Evolutionary conservation across 2,329 filamentous ascomycete genomes (phyloP).

Genomic region (Acephala macrosclerotiorum): DNA sequence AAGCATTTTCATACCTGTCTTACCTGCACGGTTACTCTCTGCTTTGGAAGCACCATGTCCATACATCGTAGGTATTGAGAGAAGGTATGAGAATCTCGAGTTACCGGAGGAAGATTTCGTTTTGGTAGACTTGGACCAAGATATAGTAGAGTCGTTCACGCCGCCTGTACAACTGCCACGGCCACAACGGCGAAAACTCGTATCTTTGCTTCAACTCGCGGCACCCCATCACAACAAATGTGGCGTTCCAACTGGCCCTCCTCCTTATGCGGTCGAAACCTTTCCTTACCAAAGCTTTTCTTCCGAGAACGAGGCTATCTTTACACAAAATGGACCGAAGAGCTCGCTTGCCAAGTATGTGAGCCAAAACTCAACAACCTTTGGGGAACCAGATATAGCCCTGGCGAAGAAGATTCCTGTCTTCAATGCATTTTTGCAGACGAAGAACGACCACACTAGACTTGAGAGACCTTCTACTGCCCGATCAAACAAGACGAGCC

Average conservation of each 20-base stretch:
- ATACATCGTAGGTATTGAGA: slow-evolving; percentile 95
- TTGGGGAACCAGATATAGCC: slow-evolving; percentile 66
- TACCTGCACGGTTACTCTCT: slow-evolving; percentile 86
- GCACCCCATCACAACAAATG: slow-evolving; percentile 89
- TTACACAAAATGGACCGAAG: slow-evolving; percentile 72
- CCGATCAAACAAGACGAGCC: slow-evolving; percentile 67
- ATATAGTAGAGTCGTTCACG: slow-evolving; percentile 85
- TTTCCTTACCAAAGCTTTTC: slow-evolving; percentile 92
- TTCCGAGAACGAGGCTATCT: slow-evolving; percentile 83
- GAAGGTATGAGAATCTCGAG: slow-evolving; percentile 84
- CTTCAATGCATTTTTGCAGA: slow-evolving; percentile 90
- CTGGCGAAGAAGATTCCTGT: slow-evolving; percentile 67
- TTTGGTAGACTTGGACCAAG: slow-evolving; percentile 89
- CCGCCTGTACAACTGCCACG: slow-evolving; percentile 82
- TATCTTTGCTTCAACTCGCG: slow-evolving; percentile 85
- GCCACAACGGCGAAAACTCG: slow-evolving; percentile 88
- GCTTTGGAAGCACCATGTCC: slow-evolving; percentile 94
- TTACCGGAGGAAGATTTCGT: slow-evolving; percentile 96
- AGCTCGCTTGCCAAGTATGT: slow-evolving; percentile 86
- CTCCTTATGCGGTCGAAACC: slow-evolving; percentile 90
- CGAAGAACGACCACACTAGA: slow-evolving; percentile 70
- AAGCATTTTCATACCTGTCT: slow-evolving; percentile 90
- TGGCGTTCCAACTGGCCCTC: slow-evolving; percentile 86
- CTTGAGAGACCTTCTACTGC: slow-evolving; percentile 82
- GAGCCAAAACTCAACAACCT: slow-evolving; percentile 86